Percentiles rank a stretch among this genome's conserved stretches.
phyloP scores from a whole-genome alignment of 257 asterid genomes.

The Fraxinus quadrangulata region DNA sequence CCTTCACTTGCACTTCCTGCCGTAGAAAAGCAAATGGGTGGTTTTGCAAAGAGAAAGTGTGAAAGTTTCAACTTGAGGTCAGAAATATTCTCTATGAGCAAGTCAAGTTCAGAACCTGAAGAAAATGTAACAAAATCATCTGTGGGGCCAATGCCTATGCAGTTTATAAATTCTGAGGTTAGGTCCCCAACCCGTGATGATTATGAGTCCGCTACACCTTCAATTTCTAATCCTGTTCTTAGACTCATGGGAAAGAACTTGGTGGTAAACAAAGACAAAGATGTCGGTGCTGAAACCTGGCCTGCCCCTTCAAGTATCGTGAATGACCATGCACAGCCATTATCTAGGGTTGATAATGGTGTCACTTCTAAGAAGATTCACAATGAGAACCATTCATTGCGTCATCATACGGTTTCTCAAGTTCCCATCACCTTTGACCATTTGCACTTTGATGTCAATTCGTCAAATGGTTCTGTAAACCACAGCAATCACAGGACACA shows the following conservation, averaged over 20 bases:
- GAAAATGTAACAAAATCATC: slow-evolving; percentile 27
- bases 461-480: slow-evolving; percentile 36
- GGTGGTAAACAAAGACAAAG: slow-evolving; percentile 74
- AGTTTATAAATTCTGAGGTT: slow-evolving; percentile 42
- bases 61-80: slow-evolving; percentile 27
- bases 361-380: slow-evolving; percentile 28
- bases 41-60: slow-evolving; percentile 28
- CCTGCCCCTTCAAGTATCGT: slow-evolving; percentile 30
- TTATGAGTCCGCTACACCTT: slow-evolving; percentile 51
- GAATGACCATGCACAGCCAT: slow-evolving; percentile 32
- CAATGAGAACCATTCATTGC: slow-evolving; percentile 29
- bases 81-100: slow-evolving; percentile 33
- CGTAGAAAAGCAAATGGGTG: slow-evolving; percentile 36
- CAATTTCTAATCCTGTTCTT: slow-evolving; percentile 67
- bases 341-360: slow-evolving; percentile 28
- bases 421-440: slow-evolving; percentile 29
- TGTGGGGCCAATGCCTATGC: slow-evolving; percentile 20
- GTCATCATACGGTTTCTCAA: slow-evolving; percentile 31
- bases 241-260: slow-evolving; percentile 95
- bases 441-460: slow-evolving; percentile 35
- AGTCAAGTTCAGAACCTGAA: slow-evolving; percentile 30
- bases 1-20: slow-evolving; percentile 35
- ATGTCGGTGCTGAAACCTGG: slow-evolving; percentile 32
- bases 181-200: slow-evolving; percentile 38
- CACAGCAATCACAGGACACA: slow-evolving; percentile 35